These are phyloP conservation scores for Colletotrichum sublineola DNA, from an alignment of 2,329 filamentous ascomycete species.

Conservation along the genomic window DNA sequence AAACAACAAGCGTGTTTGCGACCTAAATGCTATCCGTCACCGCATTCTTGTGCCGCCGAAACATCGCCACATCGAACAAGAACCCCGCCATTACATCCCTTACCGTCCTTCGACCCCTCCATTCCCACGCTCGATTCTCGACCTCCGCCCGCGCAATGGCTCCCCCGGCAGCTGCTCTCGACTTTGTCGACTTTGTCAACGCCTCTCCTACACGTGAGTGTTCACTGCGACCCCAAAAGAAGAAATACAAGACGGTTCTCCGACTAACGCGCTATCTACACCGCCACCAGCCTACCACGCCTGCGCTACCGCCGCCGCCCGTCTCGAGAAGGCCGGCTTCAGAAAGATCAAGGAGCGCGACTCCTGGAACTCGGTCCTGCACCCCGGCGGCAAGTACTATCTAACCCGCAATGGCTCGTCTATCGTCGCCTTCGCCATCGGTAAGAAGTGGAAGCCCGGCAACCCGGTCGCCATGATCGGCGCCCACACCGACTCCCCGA, in stretches of 20 bases:
- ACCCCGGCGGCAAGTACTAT: slow-evolving; percentile 94
- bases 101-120: slow-evolving; percentile 26
- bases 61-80: slow-evolving; percentile 22
- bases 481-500: slow-evolving; percentile 95
- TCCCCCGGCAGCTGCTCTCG: slow-evolving; percentile 72
- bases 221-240: slow-evolving; percentile 40
- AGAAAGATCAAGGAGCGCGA: slow-evolving; percentile 90
- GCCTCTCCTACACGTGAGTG: slow-evolving; percentile 89
- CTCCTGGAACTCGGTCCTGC: slow-evolving; percentile 83
- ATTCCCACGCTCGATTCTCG: slow-evolving; percentile 44
- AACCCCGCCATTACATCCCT: slow-evolving; percentile 37
- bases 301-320: slow-evolving; percentile 81
- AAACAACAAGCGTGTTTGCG: neutral
- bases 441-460: slow-evolving; percentile 89
- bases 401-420: slow-evolving; percentile 94
- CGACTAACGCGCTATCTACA: slow-evolving; percentile 27
- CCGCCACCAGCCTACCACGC: slow-evolving; percentile 85
- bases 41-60: slow-evolving; percentile 36
- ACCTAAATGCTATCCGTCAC: slow-evolving; percentile 37
- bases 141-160: slow-evolving; percentile 60
- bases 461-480: slow-evolving; percentile 94
- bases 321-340: slow-evolving; percentile 88
- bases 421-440: slow-evolving; percentile 92
- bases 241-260: slow-evolving; percentile 13
- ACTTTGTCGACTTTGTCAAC: slow-evolving; percentile 95